A percentile compares a stretch with the other conserved stretches of the same genome.
Evolutionary conservation across 2,329 filamentous ascomycete genomes (phyloP).

Genomic region (Cytospora paraplurivora): DNA sequence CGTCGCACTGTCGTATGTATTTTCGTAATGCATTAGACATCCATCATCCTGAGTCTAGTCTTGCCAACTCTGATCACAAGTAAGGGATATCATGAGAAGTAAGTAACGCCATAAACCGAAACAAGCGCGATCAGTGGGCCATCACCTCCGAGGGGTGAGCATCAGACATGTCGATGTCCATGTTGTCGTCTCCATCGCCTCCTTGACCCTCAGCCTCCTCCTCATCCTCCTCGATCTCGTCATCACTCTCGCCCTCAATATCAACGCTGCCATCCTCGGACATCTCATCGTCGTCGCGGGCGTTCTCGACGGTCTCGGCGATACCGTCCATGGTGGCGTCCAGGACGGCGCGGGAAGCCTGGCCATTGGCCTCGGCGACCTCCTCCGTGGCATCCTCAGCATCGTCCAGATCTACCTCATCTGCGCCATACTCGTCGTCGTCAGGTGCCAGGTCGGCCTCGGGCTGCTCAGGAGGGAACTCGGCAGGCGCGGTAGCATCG

Average conservation of each 20-base stretch:
- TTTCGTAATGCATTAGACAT: constrained; percentile 23
- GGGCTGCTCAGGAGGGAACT: constrained; percentile 96
- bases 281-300: constrained; percentile 40
- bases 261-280: constrained; percentile 45
- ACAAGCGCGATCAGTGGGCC: constrained; percentile 24
- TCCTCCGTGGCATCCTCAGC: constrained; percentile 58
- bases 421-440: constrained; percentile 87
- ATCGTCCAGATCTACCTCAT: constrained; percentile 78
- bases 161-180: constrained; percentile 40
- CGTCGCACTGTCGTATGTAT: constrained; percentile 19
- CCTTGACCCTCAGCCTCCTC: constrained; percentile 36
- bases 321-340: constrained; percentile 40
- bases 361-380: constrained; percentile 42
- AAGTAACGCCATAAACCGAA: constrained; percentile 28
- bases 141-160: constrained; percentile 26
- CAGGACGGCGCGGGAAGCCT: constrained; percentile 29
- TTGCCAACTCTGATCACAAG: constrained; percentile 23
- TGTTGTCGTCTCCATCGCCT: constrained; percentile 37
- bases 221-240: constrained; percentile 42
- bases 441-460: constrained; percentile 87
- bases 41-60: constrained; percentile 24
- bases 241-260: constrained; percentile 44
- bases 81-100: constrained; percentile 30
- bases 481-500: constrained; percentile 92
- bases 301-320: constrained; percentile 34